phyloP scores from a whole-genome alignment of 306 rosid species.

The Vigna unguiculata region DNA sequence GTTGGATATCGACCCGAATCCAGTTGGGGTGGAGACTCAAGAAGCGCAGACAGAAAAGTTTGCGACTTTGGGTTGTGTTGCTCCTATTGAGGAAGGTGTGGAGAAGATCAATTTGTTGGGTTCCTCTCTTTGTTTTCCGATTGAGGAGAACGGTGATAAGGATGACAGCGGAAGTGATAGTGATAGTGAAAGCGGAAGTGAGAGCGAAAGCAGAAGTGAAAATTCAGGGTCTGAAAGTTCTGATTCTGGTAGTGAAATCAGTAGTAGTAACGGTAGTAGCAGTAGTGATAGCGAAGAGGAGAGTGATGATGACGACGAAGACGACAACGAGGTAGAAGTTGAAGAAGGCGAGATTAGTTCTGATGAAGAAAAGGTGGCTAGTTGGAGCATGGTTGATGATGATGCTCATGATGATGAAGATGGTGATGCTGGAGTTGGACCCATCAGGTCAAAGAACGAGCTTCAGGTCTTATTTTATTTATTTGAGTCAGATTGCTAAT shows the following conservation, averaged over 20 bases:
- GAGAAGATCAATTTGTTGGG: constrained; percentile 58
- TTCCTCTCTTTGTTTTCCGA: constrained; percentile 17
- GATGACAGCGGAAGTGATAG: not conserved
- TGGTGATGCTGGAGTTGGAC: constrained; percentile 51
- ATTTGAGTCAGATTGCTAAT: not conserved
- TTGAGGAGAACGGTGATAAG: constrained; percentile 9
- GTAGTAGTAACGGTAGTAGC: constrained; percentile 6
- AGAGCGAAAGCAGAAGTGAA: constrained; percentile 40
- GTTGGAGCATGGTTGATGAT: constrained; percentile 41
- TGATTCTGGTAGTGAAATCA: constrained; percentile 44
- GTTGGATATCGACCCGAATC: constrained; percentile 34
- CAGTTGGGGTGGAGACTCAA: constrained; percentile 19
- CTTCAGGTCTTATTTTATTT: constrained; percentile 60
- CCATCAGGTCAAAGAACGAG: constrained; percentile 75
- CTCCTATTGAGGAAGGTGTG: constrained; percentile 53
- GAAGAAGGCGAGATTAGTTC: constrained; percentile 85
- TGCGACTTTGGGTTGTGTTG: constrained; percentile 35
- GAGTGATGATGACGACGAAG: constrained; percentile 36
- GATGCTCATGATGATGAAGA: constrained; percentile 31
- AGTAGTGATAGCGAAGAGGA: not conserved
- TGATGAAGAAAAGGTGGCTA: constrained; percentile 46
- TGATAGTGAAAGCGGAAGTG: constrained; percentile 6
- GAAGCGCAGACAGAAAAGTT: constrained; percentile 26
- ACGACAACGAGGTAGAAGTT: constrained; percentile 56
- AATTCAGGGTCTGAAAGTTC: constrained; percentile 57